Evolutionary conservation across 495 filamentous ascomycete genomes (phyloP).

Genomic region (Letharia lupina): DNA sequence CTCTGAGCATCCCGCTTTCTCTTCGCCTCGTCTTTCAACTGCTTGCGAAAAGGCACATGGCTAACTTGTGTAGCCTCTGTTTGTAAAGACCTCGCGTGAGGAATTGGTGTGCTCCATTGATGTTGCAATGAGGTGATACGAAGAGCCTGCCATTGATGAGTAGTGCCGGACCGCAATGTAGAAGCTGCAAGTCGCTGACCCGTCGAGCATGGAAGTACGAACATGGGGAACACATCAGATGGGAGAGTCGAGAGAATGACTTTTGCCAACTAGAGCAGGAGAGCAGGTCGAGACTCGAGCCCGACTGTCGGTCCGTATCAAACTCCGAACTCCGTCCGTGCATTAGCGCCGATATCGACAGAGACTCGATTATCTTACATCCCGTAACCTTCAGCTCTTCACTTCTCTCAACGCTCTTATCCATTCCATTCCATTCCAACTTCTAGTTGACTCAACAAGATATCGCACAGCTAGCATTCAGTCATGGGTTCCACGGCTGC

Average conservation of each 20-base stretch:
- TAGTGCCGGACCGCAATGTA: not conserved
- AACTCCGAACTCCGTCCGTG: not conserved
- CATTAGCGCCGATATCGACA: no score
- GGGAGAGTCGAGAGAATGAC: not conserved
- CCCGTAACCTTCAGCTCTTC: no score
- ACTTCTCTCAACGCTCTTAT: not conserved
- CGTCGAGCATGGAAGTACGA: not conserved
- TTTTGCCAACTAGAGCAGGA: no score
- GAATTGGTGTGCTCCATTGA: constrained; percentile 5
- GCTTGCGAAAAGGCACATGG: constrained; percentile 56
- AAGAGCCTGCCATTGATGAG: not conserved
- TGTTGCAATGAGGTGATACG: constrained; percentile 6
- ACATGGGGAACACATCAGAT: not conserved
- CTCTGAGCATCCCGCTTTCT: constrained; percentile 24
- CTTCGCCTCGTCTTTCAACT: constrained; percentile 66
- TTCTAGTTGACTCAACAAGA: no score
- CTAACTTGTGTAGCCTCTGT: constrained; percentile 3
- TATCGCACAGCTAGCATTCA: not conserved
- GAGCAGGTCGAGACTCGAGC: not conserved
- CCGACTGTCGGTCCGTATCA: no score
- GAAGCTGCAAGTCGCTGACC: not conserved
- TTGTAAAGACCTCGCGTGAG: not conserved
- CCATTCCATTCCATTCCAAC: not conserved
- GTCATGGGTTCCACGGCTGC: constrained; percentile 41
- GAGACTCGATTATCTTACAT: no score